Evolutionary conservation across 495 filamentous ascomycete species (phyloP), one percentile per base, ranked within the genome.

Genomic region (Penicilliopsis zonata): DNA sequence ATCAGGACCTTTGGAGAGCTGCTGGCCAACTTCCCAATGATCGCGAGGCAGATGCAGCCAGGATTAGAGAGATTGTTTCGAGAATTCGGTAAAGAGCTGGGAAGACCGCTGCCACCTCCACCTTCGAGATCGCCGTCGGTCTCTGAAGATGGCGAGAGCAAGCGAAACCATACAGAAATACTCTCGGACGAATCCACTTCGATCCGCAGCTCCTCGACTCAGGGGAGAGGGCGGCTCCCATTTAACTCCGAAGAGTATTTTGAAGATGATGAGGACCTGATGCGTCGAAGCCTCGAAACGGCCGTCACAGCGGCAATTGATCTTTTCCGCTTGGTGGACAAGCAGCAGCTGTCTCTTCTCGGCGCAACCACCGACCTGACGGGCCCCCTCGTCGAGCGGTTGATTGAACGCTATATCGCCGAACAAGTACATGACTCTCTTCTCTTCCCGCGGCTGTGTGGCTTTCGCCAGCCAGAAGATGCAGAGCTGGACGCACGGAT

Each of bases 221-320:
- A 50, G 5, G 36, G 37, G 31, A 42, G 44, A 23, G 55, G 50
- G 5, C 49, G 61, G 16, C 46, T 62, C 9, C 64, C 68, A 1
- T 70, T 67, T 33, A 59, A 66, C 21, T 55, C 63, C 2, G 60
- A 61, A 5, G 56, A 64, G 37, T 63, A 72, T 38, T 68, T 75
- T n/a, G 77, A 82, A 43, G 82, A 92, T 40, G 86, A 94, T 40
- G 86, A 93, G 51, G 78, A 88, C 40, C 56, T 81, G 9, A 86
- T 99, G 75, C 70, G 86, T 28, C 76, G 73, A 5, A 80, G 81
- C 7, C 47, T 96, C 31, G 92, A 99, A 59, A 88, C 78, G 1
- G 86, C 86, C 2, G 84, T 99, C 12, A 94, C 85, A 4, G 77
- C 81, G 9, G 90, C 87, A 0, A 94, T 95, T 41, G 92, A 96